Percentiles rank a stretch among this genome's conserved stretches.
Conservation (phyloP, 306 rosid genomes). For the Citrullus mucosospermus region DNA sequence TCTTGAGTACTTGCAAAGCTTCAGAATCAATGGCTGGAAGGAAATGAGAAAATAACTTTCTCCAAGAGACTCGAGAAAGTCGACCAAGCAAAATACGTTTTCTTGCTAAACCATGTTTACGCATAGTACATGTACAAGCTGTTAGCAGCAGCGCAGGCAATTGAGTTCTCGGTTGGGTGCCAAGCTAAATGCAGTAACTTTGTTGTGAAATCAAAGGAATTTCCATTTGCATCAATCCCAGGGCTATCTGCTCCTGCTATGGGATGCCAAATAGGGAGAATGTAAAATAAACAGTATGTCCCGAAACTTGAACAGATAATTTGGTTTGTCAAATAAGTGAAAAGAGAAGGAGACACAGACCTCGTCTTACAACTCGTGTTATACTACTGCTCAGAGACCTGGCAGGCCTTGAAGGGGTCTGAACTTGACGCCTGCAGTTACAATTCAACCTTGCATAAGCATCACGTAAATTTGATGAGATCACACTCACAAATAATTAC, state of each 20-base stretch:
- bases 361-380: conserved; percentile 47
- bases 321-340: neutral
- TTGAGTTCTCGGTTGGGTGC: conserved; percentile 57
- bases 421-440: conserved; percentile 44
- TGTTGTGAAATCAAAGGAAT: conserved; percentile 42
- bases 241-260: conserved; percentile 35
- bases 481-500: conserved; percentile 19
- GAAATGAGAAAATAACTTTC: conserved; percentile 11
- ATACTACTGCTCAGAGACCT: conserved; percentile 40
- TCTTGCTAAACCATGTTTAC: conserved; percentile 20
- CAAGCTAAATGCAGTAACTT: conserved; percentile 64
- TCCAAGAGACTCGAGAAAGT: conserved; percentile 5
- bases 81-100: neutral
- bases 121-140: conserved; percentile 65
- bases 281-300: neutral
- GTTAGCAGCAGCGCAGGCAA: conserved; percentile 69
- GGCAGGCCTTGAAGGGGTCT: conserved; percentile 43
- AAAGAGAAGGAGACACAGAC: conserved; percentile 17
- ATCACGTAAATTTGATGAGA: neutral
- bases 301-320: neutral
- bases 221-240: conserved; percentile 46
- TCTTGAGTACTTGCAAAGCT: conserved; percentile 2
- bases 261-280: neutral
- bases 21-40: conserved; percentile 2
- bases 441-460: neutral